Evolutionary conservation across 495 filamentous ascomycete species (phyloP).

Genomic region (Friedmanniomyces endolithicus): DNA sequence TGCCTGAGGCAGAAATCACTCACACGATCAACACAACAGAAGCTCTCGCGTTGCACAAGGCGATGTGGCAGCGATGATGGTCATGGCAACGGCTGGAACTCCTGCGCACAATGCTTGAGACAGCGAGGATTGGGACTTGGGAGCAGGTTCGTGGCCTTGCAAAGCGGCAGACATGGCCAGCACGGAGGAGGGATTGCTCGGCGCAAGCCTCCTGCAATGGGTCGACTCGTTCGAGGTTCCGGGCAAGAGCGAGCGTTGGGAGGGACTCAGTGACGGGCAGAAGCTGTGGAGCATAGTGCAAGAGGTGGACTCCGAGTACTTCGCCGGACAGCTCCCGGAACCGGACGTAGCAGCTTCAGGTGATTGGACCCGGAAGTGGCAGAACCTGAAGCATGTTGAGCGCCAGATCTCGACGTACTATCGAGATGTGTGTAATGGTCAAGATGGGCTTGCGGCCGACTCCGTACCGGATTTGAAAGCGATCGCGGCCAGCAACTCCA

Average conservation of each 20-base stretch:
- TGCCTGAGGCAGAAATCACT: no score
- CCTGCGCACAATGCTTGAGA: background rate
- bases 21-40: no score
- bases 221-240: conserved; percentile 15
- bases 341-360: conserved; percentile 30
- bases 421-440: conserved; percentile 30
- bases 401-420: conserved; percentile 56
- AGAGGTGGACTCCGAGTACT: conserved; percentile 56
- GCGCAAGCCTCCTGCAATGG: conserved; percentile 18
- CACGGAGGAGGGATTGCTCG: conserved; percentile 2
- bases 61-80: no score
- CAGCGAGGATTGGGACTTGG: background rate
- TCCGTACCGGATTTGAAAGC: conserved; percentile 47
- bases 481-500: conserved; percentile 36
- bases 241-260: conserved; percentile 24
- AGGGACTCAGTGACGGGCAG: conserved; percentile 62
- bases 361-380: conserved; percentile 19
- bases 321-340: conserved; percentile 49
- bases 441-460: conserved; percentile 27
- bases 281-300: conserved; percentile 56
- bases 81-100: background rate
- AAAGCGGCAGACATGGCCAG: conserved; percentile 8
- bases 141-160: background rate
- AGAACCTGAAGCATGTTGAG: conserved; percentile 51
- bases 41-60: no score